phyloP scores from a whole-genome alignment of 2,329 filamentous ascomycete genomes.

The Penicillium polonicum region DNA sequence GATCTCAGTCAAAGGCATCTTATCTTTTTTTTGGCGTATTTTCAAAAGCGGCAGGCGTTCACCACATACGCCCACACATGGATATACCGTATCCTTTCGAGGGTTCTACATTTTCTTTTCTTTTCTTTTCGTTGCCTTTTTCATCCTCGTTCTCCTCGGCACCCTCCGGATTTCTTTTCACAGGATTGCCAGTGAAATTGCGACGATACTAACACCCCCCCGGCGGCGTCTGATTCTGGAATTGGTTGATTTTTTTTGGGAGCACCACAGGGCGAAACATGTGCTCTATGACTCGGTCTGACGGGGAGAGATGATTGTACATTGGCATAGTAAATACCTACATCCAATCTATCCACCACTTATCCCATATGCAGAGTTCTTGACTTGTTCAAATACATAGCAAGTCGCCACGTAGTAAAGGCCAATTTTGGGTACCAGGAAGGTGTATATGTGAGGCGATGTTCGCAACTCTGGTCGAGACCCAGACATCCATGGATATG shows the following conservation, averaged over 20 bases:
- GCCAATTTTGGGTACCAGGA: neutral
- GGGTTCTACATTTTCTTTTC: neutral
- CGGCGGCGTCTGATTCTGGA: slow-evolving; percentile 8
- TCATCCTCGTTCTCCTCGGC: neutral
- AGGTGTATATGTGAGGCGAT: neutral
- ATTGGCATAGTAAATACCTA: slow-evolving; percentile 2
- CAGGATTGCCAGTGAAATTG: neutral
- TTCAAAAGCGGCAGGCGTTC: slow-evolving; percentile 8
- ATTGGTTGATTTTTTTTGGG: neutral
- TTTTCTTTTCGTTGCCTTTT: neutral
- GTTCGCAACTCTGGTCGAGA: neutral
- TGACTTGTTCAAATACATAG: neutral
- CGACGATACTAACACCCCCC: slow-evolving; percentile 20
- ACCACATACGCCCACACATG: neutral
- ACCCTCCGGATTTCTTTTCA: neutral
- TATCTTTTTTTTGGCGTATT: slow-evolving; percentile 1
- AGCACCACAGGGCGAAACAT: neutral
- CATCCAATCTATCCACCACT: neutral
- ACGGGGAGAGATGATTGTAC: neutral
- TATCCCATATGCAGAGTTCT: neutral
- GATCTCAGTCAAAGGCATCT: neutral
- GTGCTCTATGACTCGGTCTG: neutral
- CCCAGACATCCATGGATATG: neutral
- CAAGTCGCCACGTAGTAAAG: slow-evolving; percentile 9
- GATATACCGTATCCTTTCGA: neutral